Percentiles rank a stretch among this genome's conserved stretches.
These are phyloP conservation scores for Pyrrhoderma lamaoense DNA, from an alignment of 1,284 basidiomycete genomes.

Conservation along the genomic window DNA sequence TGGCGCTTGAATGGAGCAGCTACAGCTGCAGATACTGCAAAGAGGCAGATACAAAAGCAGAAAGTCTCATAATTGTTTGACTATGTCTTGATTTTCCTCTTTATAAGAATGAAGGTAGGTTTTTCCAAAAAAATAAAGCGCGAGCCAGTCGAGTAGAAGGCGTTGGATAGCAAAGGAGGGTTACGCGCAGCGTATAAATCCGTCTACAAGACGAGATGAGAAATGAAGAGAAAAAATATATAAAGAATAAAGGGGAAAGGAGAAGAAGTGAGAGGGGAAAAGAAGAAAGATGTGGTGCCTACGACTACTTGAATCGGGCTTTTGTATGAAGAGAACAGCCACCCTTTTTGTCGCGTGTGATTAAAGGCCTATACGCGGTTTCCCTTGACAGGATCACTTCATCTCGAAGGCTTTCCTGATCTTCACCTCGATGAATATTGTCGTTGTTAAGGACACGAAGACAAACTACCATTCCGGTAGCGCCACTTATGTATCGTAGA, in stretches of 20 bases:
- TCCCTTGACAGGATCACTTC: neutral
- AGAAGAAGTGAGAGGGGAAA: slow-evolving; percentile 15
- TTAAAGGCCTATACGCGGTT: neutral
- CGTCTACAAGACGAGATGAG: slow-evolving; percentile 14
- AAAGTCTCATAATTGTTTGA: slow-evolving; percentile 16
- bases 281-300: neutral
- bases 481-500: no score
- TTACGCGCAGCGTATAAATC: slow-evolving; percentile 22
- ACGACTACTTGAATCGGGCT: neutral
- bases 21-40: slow-evolving; percentile 31
- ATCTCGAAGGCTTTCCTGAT: neutral
- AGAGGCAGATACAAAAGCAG: slow-evolving; percentile 26
- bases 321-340: neutral
- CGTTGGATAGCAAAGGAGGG: slow-evolving; percentile 17
- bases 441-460: slow-evolving; percentile 13
- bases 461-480: neutral
- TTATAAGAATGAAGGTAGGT: slow-evolving; percentile 26
- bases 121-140: slow-evolving; percentile 14
- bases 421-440: neutral
- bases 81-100: slow-evolving; percentile 24
- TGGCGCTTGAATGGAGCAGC: slow-evolving; percentile 28
- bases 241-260: slow-evolving; percentile 18
- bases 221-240: slow-evolving; percentile 24
- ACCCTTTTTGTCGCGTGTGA: neutral
- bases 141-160: slow-evolving; percentile 9